Evolutionary conservation across 2,329 filamentous ascomycete species (phyloP).

Genomic region (Coniochaeta ligniaria): DNA sequence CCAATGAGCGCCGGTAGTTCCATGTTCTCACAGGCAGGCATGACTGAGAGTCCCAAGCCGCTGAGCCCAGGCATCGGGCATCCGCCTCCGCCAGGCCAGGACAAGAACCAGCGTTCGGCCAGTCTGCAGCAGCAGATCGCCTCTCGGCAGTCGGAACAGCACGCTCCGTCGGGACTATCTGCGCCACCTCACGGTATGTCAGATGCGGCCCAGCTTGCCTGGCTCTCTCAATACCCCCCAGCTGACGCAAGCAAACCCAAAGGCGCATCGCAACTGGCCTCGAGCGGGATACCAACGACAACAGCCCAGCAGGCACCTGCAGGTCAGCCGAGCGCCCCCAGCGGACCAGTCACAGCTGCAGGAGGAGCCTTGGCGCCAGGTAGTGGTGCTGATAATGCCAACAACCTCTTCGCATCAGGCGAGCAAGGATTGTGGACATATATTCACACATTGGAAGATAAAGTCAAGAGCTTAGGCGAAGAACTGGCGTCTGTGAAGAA

Average conservation of each 20-base stretch:
- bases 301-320: slow-evolving; percentile 5
- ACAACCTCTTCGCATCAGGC: slow-evolving; percentile 57
- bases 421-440: slow-evolving; percentile 65
- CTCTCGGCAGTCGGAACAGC: slow-evolving; percentile 8
- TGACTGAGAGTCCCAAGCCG: slow-evolving; percentile 85
- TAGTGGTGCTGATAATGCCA: slow-evolving; percentile 46
- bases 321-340: slow-evolving; percentile 28
- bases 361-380: slow-evolving; percentile 6
- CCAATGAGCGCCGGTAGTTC: slow-evolving; percentile 38
- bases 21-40: slow-evolving; percentile 63
- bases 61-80: slow-evolving; percentile 57
- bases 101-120: slow-evolving; percentile 56
- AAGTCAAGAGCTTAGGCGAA: slow-evolving; percentile 19
- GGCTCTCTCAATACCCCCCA: slow-evolving; percentile 19
- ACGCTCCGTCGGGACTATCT: slow-evolving; percentile 12
- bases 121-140: slow-evolving; percentile 58
- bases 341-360: slow-evolving; percentile 30
- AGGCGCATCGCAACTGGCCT: slow-evolving; percentile 26
- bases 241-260: slow-evolving; percentile 21
- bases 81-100: slow-evolving; percentile 39
- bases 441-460: slow-evolving; percentile 62
- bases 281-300: slow-evolving; percentile 5
- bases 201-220: slow-evolving; percentile 19
- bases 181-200: slow-evolving; percentile 25
- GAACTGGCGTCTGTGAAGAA: slow-evolving; percentile 10